phyloP scores from a whole-genome alignment of 139 green algal species.

The Chlamydomonas asymmetrica region DNA sequence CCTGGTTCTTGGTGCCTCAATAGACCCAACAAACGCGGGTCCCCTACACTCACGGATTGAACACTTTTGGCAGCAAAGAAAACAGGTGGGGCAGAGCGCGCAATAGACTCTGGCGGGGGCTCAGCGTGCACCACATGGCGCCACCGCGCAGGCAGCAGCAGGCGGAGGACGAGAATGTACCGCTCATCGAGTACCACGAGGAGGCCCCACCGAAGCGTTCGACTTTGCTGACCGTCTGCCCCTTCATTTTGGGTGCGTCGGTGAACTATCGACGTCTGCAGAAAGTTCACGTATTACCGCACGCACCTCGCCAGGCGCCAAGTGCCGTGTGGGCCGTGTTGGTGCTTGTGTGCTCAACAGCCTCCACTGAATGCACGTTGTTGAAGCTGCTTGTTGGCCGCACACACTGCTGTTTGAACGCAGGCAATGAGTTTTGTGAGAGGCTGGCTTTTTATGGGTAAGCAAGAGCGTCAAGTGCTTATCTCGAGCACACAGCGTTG shows the following conservation, averaged over 20 bases:
- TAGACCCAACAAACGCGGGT: too few relatives aligned
- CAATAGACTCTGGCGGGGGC: too few relatives aligned
- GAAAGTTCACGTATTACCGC: too few relatives aligned
- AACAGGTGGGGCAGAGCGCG: too few relatives aligned
- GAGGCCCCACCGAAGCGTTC: conserved; percentile 47
- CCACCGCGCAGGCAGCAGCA: too few relatives aligned
- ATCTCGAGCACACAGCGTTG: background rate
- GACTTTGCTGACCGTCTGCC: conserved; percentile 81
- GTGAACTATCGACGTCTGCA: too few relatives aligned
- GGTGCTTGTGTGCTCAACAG: background rate
- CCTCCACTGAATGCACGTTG: background rate
- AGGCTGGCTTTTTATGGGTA: conserved; percentile 87
- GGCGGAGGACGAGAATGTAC: too few relatives aligned
- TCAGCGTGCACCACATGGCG: too few relatives aligned
- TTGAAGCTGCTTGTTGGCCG: background rate
- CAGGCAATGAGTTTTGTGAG: conserved; percentile 93
- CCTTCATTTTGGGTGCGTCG: conserved; percentile 82
- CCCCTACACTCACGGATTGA: too few relatives aligned
- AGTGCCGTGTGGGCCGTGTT: background rate
- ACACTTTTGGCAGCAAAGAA: too few relatives aligned
- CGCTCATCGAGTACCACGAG: too few relatives aligned
- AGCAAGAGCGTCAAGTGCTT: background rate
- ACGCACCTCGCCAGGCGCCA: background rate
- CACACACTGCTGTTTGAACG: background rate
- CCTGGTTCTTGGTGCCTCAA: too few relatives aligned